Conservation (phyloP, 1,139 yeast genomes). For the Tardiomyces depauwii region DNA sequence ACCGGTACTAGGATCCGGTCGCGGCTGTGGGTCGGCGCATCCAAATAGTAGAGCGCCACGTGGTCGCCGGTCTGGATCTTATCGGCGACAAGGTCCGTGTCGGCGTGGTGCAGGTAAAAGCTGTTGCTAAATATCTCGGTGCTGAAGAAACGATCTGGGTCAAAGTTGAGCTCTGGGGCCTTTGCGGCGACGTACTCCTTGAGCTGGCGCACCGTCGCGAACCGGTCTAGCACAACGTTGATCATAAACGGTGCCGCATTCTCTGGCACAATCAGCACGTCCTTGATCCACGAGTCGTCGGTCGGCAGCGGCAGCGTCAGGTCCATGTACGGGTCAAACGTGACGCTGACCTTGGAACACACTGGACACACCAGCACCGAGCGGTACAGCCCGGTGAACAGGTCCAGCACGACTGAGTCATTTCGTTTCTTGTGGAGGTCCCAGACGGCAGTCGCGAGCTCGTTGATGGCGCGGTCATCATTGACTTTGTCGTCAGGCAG, state of each 20-base stretch:
- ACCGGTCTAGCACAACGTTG: conserved; percentile 54
- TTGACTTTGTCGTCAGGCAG: conserved; percentile 46
- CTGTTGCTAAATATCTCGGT: conserved; percentile 63
- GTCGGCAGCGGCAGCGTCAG: conserved; percentile 83
- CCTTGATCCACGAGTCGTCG: conserved; percentile 60
- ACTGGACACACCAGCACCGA: conserved; percentile 84
- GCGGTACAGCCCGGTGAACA: conserved; percentile 84
- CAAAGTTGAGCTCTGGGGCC: conserved; percentile 31
- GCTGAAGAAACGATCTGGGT: conserved; percentile 38
- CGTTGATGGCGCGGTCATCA: conserved; percentile 42
- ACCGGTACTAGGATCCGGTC: neutral
- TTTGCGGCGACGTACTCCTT: conserved; percentile 43
- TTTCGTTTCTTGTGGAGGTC: conserved; percentile 66
- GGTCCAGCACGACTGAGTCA: conserved; percentile 73
- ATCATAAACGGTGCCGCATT: conserved; percentile 33
- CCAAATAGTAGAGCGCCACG: conserved; percentile 57
- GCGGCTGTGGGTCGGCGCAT: conserved; percentile 1
- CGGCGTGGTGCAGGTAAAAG: conserved; percentile 62
- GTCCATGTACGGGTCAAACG: conserved; percentile 92
- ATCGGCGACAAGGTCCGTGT: conserved; percentile 53
- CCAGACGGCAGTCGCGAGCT: conserved; percentile 74
- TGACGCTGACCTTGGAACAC: conserved; percentile 70
- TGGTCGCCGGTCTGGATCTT: conserved; percentile 53
- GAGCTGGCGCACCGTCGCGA: conserved; percentile 55
- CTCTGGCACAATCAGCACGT: conserved; percentile 51